Conservation (phyloP, 2,329 filamentous ascomycete species). For the Paracamarosporium sp. region DNA sequence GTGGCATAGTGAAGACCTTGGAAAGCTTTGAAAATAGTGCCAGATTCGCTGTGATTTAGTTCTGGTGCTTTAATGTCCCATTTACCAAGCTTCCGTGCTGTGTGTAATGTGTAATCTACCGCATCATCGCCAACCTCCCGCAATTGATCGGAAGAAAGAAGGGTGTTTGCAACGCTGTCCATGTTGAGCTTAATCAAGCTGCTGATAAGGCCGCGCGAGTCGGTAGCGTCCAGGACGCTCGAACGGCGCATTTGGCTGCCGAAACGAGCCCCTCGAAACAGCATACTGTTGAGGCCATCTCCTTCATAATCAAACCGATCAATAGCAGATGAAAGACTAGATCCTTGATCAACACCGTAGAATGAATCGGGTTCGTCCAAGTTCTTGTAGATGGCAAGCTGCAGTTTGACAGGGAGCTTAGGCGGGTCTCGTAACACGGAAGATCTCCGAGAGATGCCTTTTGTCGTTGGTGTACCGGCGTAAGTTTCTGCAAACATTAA, state of each 20-base stretch:
- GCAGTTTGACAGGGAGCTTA: slow-evolving; percentile 65
- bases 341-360: slow-evolving; percentile 83
- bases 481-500: slow-evolving; percentile 82
- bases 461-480: slow-evolving; percentile 57
- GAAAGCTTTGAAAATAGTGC: slow-evolving; percentile 79
- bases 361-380: slow-evolving; percentile 97
- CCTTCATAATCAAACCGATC: slow-evolving; percentile 87
- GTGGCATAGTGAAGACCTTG: slow-evolving; percentile 76
- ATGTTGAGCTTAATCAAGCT: slow-evolving; percentile 83
- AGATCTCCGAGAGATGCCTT: slow-evolving; percentile 68
- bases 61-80: slow-evolving; percentile 87
- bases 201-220: slow-evolving; percentile 74
- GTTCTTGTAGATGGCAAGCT: slow-evolving; percentile 85
- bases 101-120: slow-evolving; percentile 76
- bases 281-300: slow-evolving; percentile 83
- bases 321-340: slow-evolving; percentile 78
- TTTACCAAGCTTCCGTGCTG: slow-evolving; percentile 82
- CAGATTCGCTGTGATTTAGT: slow-evolving; percentile 66
- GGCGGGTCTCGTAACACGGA: slow-evolving; percentile 57
- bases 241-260: slow-evolving; percentile 78
- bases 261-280: slow-evolving; percentile 89
- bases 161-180: slow-evolving; percentile 81
- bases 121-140: slow-evolving; percentile 64
- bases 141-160: slow-evolving; percentile 72
- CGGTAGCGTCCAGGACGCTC: slow-evolving; percentile 62